Evolutionary conservation across 306 rosid species (phyloP).

Genomic region (Dryas drummondii): DNA sequence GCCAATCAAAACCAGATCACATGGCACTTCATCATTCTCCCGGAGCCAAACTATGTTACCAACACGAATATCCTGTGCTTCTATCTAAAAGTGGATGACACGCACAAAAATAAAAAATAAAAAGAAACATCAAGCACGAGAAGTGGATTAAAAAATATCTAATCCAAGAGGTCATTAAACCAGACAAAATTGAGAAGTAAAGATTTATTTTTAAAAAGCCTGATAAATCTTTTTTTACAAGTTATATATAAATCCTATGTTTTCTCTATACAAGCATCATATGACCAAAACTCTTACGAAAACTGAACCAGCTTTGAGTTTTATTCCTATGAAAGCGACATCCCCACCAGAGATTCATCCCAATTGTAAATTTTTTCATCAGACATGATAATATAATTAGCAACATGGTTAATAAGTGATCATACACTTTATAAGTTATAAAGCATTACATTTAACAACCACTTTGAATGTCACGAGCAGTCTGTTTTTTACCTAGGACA

Average conservation of each 20-base stretch:
- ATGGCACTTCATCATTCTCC: conserved; percentile 98
- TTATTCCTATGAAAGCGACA: neutral
- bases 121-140: neutral
- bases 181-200: neutral
- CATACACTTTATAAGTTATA: neutral
- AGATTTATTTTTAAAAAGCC: neutral
- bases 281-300: neutral
- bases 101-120: conserved; percentile 21
- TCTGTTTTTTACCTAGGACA: neutral
- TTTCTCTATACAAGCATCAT: neutral
- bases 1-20: conserved; percentile 94
- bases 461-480: neutral
- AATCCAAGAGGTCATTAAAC: conserved; percentile 5
- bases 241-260: neutral
- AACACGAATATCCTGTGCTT: conserved; percentile 89
- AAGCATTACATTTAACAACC: neutral
- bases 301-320: neutral
- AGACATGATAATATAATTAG: neutral
- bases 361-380: neutral
- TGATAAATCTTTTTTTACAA: neutral
- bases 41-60: conserved; percentile 93
- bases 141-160: neutral
- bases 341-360: neutral
- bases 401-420: too few species aligned
- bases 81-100: conserved; percentile 50